A percentile compares a stretch with the other conserved stretches of the same genome.
phyloP scores from a whole-genome alignment of 352 stramenopile species.

The Thalassiosira livingstoniorum region DNA sequence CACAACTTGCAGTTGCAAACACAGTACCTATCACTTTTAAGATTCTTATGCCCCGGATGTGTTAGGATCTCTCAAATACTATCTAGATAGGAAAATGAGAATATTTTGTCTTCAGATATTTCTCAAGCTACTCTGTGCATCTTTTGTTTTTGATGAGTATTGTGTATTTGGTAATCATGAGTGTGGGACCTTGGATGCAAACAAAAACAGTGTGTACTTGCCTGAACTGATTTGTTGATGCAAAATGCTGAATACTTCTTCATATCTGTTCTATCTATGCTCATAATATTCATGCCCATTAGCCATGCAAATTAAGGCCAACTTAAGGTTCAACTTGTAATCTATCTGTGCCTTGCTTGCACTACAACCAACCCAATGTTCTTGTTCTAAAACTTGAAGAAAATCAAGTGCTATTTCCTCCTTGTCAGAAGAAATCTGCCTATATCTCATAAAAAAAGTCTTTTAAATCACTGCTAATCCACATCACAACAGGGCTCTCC shows the following conservation, averaged over 20 bases:
- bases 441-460: background rate
- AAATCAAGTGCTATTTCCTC: conserved; percentile 1
- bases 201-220: conserved; percentile 1
- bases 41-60: conserved; percentile 10
- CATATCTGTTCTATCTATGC: background rate
- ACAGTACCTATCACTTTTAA: conserved; percentile 1
- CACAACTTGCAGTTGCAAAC: conserved; percentile 8
- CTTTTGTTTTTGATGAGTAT: conserved; percentile 5
- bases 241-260: background rate
- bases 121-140: conserved; percentile 10
- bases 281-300: conserved; percentile 15
- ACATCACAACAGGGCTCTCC: conserved; percentile 9
- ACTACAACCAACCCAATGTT: background rate
- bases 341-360: background rate
- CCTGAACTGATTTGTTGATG: background rate
- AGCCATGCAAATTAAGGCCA: conserved; percentile 3
- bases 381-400: background rate
- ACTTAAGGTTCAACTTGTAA: background rate
- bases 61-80: background rate
- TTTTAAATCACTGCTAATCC: background rate
- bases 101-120: conserved; percentile 10
- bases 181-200: conserved; percentile 8
- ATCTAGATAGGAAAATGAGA: conserved; percentile 11
- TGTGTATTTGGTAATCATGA: background rate
- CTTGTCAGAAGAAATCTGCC: background rate